These are phyloP conservation scores for Herpotrichia juniperi DNA, from an alignment of 2,329 filamentous ascomycete genomes.

Conservation along the genomic window DNA sequence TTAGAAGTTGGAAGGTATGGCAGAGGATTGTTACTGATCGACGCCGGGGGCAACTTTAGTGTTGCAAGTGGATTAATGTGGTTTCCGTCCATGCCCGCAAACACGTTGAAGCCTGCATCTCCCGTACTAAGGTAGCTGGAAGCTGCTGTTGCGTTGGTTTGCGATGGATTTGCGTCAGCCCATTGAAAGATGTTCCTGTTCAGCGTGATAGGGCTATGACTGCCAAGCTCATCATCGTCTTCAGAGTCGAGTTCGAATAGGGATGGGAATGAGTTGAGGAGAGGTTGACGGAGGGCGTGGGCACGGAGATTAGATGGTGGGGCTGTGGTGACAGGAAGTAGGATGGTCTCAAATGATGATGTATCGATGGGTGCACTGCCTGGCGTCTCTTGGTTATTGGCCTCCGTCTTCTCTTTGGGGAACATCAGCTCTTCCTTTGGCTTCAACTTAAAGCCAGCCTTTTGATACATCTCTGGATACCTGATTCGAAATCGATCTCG, in stretches of 20 bases:
- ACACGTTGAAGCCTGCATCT: conserved; percentile 13
- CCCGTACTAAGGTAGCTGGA: not conserved
- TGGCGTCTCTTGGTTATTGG: conserved; percentile 5
- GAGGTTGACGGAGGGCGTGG: conserved; percentile 21
- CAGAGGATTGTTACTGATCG: conserved; percentile 9
- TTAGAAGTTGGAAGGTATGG: conserved; percentile 7
- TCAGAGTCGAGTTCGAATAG: conserved; percentile 24
- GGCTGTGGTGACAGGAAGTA: not conserved
- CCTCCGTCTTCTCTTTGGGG: conserved; percentile 21
- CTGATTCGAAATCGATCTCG: conserved; percentile 67
- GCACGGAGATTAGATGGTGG: conserved; percentile 7
- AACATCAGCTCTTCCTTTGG: conserved; percentile 28
- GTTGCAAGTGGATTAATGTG: conserved; percentile 39
- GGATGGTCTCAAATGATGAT: no score
- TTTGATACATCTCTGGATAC: conserved; percentile 63
- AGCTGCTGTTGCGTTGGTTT: conserved; percentile 1
- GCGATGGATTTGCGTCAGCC: conserved; percentile 40
- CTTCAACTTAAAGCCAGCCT: conserved; percentile 52
- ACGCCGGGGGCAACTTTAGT: conserved; percentile 29
- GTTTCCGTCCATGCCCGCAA: conserved; percentile 25
- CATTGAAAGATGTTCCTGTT: conserved; percentile 48
- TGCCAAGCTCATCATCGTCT: conserved; percentile 28
- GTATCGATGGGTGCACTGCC: not conserved
- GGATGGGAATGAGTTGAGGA: conserved; percentile 20
- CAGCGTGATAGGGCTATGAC: conserved; percentile 38